Evolutionary conservation across 345 rosid genomes (phyloP), one percentile per base, ranked within the genome.

Genomic region (Chamaenerion angustifolium): DNA sequence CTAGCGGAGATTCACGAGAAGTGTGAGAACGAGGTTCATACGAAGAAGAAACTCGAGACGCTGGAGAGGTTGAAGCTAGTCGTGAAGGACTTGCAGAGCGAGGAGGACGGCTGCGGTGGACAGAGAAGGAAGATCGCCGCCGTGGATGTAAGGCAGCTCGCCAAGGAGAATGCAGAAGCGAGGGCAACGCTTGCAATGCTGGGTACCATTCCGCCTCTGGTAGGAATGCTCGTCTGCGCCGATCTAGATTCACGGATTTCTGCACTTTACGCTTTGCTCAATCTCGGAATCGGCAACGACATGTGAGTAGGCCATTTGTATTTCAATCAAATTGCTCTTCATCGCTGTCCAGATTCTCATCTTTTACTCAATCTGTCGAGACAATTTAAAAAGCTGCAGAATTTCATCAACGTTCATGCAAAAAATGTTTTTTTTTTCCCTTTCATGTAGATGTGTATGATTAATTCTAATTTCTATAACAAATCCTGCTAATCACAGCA

Each of bases 241-340:
- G 68, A 73, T 13, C 59, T 49, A 18, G 78, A 76, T 17, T 56
- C 82, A 19, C 88, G 72, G 67, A 77, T 84, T 67, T 77, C 85
- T 40, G 68, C 96, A 4, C 87, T 92, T 37, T 92, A 92, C 40
- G 92, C 93, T 31, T 56, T 92, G 64, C 95, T 92, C 48, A 92
- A 92, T 72, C 85, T 92, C 15, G 95, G 89, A 42, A 87, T 87
- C 65, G 96, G 89, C 45, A 92, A 87, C 54, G 95, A 87, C 52
- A 67, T 43, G 98, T 87, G 51, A 81, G 95, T 77, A 42, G 56
- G 16, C 31, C 48, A 18, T 5, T 35, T 16, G 1, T 3, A 31
- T 31, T 50, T 50, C 40, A 27, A 3, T 2, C 9, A 49, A 37
- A 23, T 13, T 49, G 53, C 40, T n/a, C 12, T 49, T 27, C 12